Evolutionary conservation across 352 stramenopile species (phyloP), one percentile per base, ranked within the genome.

Genomic region (Thraustochytrium aureum): DNA sequence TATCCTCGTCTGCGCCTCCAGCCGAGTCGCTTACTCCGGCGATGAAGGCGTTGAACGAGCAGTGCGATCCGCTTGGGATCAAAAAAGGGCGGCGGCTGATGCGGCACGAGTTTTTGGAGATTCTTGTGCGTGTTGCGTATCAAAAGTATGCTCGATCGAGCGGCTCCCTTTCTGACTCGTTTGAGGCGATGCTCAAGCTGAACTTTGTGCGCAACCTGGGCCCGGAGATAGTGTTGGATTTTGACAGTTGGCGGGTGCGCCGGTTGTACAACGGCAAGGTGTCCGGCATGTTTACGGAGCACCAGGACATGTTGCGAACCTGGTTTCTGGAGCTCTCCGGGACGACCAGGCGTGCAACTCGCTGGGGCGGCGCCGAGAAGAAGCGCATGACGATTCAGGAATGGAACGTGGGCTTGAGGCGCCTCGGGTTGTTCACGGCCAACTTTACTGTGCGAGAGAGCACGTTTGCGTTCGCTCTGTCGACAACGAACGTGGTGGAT

Each of bases 361-460:
- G 69, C 26, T 79, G 69, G 69, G 69, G 69, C n/a, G 69, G 52
- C 17, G 4, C 32, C 0, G 69, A 74, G 22, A 79, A 79, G 69
- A 30, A 79, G 35, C 69, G 69, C 26, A 64, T 79, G 33, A 30
- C 52, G 7, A 39, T 79, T 50, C 50, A 50, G n/a, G 69, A 79
- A 39, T 79, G 69, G 69, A 79, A 79, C 41, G n/a, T 65, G 41
- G 59, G 69, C 2, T 52, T 79, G 2, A 45, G 69, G 6, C 30
- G 17, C 17, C 0, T 79, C 1, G 69, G 69, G 6, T 52, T 79
- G 26, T 79, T 56, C 43, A 79, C 69, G 26, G 50, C 69, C 4
- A 79, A 79, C 41, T 79, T 79, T 74, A 79, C 69, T 1, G 61
- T 79, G 22, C 69, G 69, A 22, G 69, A 79, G 59, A 67, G 47